Base-by-base conservation (phyloP, 2,329 filamentous ascomycete genomes). In the Paraphoma sp. region DNA sequence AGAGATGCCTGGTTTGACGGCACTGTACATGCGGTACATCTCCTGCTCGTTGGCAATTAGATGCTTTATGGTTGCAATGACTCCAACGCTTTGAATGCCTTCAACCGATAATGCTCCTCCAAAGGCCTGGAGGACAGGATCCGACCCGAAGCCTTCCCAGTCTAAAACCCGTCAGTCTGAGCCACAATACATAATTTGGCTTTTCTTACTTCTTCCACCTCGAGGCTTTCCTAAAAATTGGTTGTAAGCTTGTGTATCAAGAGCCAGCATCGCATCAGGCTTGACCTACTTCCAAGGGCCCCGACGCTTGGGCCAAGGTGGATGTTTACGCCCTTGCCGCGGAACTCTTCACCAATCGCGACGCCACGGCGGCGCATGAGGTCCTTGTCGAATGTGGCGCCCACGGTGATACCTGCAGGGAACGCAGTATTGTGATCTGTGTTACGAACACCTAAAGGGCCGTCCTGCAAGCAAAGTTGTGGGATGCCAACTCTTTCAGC, bases 371-470 rank as follows among this genome's bases (percentile, higher is more conserved):
- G 81, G 61, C 89, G 88, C 76, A 92, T 88, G 48, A 92, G 78
- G 14, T 84, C 80, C 77, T 92, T 93, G 76, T 90, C 88, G 71
- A 87, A 93, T 0, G 90, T 92, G 2, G 89, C 89, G 16, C 89
- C 90, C 1, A 84, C 85, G 0, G 89, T 92, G 64, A 94, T 90
- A n/a, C 90, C 91, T 8, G 90, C 84, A 0, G 91, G 91, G 65
- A 94, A 95, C 0, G 87, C 89, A 0, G 90, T 93, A 50, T 88
- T 86, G 57, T 91, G 87, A 62, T 93, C 89, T 1, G 89, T 86
- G n/a, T 86, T 85, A 29, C 89, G 85, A 12, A 95, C 81, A 1
- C 91, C 91, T 33, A 89, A 80, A 1, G 89, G 88, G 0, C 86
- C 87, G 71, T 93, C 90, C 61, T 91, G 87, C 3, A 75, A 55